These are phyloP conservation scores for Gracilaria vermiculophylla DNA, from an alignment of 23 red algal genomes.

Conservation along the genomic window DNA sequence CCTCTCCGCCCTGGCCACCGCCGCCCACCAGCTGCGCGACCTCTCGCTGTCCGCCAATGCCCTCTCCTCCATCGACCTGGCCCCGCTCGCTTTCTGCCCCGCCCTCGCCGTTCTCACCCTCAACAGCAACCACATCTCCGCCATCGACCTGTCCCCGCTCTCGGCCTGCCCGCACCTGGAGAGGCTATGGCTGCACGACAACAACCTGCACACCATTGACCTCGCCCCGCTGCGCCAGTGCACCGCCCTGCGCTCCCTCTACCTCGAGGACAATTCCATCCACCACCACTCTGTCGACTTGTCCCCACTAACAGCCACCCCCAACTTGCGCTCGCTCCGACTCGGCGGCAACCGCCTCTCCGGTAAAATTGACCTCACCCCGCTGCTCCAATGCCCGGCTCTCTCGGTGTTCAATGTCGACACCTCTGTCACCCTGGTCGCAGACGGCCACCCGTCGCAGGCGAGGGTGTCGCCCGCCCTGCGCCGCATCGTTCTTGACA, in stretches of 20 bases:
- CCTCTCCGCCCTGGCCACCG: conserved; percentile 25
- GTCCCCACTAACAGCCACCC: conserved; percentile 53
- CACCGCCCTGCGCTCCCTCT: conserved; percentile 76
- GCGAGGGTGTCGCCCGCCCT: conserved; percentile 53
- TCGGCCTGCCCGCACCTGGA: conserved; percentile 76
- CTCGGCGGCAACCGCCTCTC: conserved; percentile 75
- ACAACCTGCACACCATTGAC: conserved; percentile 73
- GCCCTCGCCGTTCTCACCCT: conserved; percentile 69
- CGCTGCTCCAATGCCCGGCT: conserved; percentile 63
- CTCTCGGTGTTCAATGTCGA: conserved; percentile 83
- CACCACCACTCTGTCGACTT: conserved; percentile 68
- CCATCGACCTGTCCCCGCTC: conserved; percentile 79
- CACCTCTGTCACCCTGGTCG: conserved; percentile 51
- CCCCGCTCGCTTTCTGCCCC: conserved; percentile 63
- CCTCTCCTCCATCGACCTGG: conserved; percentile 66
- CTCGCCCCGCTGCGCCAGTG: conserved; percentile 65
- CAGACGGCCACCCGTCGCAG: conserved; percentile 37
- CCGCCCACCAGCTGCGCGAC: conserved; percentile 21
- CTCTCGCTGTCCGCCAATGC: conserved; percentile 84
- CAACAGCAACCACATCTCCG: conserved; percentile 84
- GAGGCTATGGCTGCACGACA: conserved; percentile 94
- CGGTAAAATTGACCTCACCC: conserved; percentile 83
- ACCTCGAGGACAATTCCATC: conserved; percentile 85
- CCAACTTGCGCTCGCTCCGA: conserved; percentile 71
- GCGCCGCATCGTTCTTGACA: conserved; percentile 43